phyloP scores from a whole-genome alignment of 2,329 filamentous ascomycete species.

The Aspergillus sp. region DNA sequence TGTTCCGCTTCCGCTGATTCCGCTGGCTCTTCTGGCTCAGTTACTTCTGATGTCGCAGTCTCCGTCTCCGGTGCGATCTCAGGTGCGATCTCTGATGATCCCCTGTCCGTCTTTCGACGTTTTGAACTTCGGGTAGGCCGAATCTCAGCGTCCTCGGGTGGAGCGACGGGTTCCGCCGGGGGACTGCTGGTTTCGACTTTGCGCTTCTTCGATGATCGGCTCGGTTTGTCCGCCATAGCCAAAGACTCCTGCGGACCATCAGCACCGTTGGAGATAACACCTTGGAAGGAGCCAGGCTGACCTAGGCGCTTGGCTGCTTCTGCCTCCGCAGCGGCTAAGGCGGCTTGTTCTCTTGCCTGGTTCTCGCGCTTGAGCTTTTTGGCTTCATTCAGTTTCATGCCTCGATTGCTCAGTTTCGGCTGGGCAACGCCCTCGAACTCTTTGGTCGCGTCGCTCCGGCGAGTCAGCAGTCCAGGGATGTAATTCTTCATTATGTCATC shows the following conservation, averaged over 20 bases:
- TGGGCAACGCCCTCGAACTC: slow-evolving; percentile 49
- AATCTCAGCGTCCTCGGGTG: slow-evolving; percentile 27
- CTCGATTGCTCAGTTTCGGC: slow-evolving; percentile 60
- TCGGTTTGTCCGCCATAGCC: slow-evolving; percentile 21
- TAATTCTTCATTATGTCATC: slow-evolving; percentile 47
- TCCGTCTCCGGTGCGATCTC: slow-evolving; percentile 39
- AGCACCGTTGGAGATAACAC: slow-evolving; percentile 22
- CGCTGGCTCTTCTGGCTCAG: neutral
- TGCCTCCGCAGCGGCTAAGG: slow-evolving; percentile 32
- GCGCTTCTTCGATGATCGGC: slow-evolving; percentile 50
- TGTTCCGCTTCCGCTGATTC: neutral
- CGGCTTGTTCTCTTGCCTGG: slow-evolving; percentile 53
- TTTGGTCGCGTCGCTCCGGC: slow-evolving; percentile 46
- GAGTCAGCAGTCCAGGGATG: slow-evolving; percentile 44
- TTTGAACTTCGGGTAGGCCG: slow-evolving; percentile 38
- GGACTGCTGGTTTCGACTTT: slow-evolving; percentile 57
- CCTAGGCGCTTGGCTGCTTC: slow-evolving; percentile 23
- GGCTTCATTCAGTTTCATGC: slow-evolving; percentile 64
- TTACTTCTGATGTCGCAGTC: neutral
- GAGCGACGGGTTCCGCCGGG: slow-evolving; percentile 18
- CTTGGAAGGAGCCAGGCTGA: slow-evolving; percentile 15
- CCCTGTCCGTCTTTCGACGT: slow-evolving; percentile 44
- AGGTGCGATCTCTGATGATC: slow-evolving; percentile 32
- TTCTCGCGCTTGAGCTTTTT: slow-evolving; percentile 65
- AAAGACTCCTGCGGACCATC: slow-evolving; percentile 18